Evolutionary conservation across 495 filamentous ascomycete species (phyloP).

Genomic region (Penicillium ucsense): DNA sequence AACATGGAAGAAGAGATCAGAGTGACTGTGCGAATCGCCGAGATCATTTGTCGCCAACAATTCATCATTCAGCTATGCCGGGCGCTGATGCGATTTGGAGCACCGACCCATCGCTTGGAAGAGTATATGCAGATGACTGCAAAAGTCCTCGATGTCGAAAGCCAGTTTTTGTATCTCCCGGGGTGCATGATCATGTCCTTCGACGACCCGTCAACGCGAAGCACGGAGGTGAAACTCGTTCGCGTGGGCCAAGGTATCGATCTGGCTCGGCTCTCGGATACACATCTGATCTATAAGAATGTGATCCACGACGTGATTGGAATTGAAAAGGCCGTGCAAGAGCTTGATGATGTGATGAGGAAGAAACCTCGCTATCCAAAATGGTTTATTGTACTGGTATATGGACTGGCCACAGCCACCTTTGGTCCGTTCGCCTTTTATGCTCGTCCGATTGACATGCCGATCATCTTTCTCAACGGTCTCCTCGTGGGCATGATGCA

Average conservation of each 20-base stretch:
- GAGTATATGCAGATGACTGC: conserved; percentile 85
- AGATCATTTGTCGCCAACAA: conserved; percentile 67
- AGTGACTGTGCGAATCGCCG: conserved; percentile 77
- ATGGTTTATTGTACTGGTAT: conserved; percentile 62
- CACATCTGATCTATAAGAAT: conserved; percentile 82
- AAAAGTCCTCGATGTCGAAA: conserved; percentile 75
- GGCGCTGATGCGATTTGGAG: conserved; percentile 72
- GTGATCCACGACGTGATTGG: conserved; percentile 79
- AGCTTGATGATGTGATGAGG: conserved; percentile 54
- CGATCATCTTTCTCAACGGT: conserved; percentile 75
- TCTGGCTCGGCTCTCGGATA: conserved; percentile 69
- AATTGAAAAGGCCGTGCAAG: conserved; percentile 67
- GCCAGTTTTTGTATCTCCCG: conserved; percentile 81
- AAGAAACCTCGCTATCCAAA: conserved; percentile 54
- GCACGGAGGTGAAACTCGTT: conserved; percentile 82
- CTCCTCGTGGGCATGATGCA: conserved; percentile 72
- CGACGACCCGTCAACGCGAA: conserved; percentile 77
- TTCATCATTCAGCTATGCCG: conserved; percentile 79
- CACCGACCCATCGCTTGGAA: conserved; percentile 63
- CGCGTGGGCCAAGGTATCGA: conserved; percentile 66
- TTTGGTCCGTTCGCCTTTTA: conserved; percentile 82
- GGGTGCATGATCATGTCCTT: conserved; percentile 92
- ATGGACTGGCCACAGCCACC: conserved; percentile 67
- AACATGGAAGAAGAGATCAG: conserved; percentile 50
- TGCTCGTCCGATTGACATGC: conserved; percentile 74